A percentile compares a stretch with the other conserved stretches of the same genome.
Evolutionary conservation across 306 rosid species (phyloP).

Genomic region (Malus asiatica): DNA sequence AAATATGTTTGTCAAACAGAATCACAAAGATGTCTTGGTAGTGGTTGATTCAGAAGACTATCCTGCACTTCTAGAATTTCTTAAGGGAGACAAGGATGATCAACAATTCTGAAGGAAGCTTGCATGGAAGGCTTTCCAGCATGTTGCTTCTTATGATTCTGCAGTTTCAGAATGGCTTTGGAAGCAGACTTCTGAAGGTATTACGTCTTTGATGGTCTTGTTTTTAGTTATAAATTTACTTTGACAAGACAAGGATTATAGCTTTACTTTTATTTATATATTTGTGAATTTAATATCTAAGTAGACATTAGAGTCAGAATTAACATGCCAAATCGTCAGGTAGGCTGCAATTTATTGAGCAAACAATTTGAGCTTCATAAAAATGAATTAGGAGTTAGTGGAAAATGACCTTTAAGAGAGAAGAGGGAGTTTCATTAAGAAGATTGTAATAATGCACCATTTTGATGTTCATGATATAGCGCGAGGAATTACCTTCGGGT

Average conservation of each 20-base stretch:
- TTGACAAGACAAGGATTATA: background rate
- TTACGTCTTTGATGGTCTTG: background rate
- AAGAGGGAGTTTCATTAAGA: background rate
- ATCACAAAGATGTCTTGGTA: conserved; percentile 84
- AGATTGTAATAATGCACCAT: background rate
- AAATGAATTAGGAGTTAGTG: background rate
- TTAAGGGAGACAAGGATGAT: conserved; percentile 53
- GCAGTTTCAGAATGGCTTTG: conserved; percentile 93
- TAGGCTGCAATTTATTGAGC: background rate
- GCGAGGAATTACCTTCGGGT: background rate
- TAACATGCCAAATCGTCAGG: background rate
- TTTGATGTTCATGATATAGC: background rate
- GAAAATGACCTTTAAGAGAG: background rate
- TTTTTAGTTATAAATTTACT: background rate
- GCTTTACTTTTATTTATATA: background rate
- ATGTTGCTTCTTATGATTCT: conserved; percentile 83
- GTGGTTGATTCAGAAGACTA: conserved; percentile 89
- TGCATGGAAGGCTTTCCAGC: conserved; percentile 94
- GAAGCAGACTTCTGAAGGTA: conserved; percentile 79
- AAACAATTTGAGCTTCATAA: too few relatives aligned
- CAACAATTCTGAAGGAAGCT: conserved; percentile 64
- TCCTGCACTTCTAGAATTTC: conserved; percentile 62
- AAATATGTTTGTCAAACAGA: conserved; percentile 41
- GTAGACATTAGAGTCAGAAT: background rate
- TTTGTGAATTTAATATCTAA: background rate